Evolutionary conservation across 2,329 filamentous ascomycete species (phyloP).

Genomic region (Aspergillus arachidicola): DNA sequence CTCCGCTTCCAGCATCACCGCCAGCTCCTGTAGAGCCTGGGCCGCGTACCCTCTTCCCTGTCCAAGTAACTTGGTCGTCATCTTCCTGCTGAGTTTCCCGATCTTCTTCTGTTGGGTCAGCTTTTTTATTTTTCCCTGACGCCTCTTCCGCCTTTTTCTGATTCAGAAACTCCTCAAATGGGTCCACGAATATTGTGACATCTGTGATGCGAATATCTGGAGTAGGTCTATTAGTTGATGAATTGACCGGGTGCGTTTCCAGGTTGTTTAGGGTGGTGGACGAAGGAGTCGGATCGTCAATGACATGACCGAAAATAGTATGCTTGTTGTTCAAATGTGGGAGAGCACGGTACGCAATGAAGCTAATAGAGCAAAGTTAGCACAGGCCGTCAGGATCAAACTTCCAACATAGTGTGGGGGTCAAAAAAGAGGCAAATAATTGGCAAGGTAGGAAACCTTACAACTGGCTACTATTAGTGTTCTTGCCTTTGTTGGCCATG

Average conservation of each 20-base stretch:
- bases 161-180: slow-evolving; percentile 89
- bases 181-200: slow-evolving; percentile 85
- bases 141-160: slow-evolving; percentile 68
- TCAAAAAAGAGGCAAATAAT: background rate
- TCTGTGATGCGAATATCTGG: slow-evolving; percentile 80
- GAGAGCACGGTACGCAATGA: slow-evolving; percentile 83
- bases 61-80: slow-evolving; percentile 93
- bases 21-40: slow-evolving; percentile 61
- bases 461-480: slow-evolving; percentile 93
- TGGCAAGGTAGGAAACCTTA: slow-evolving; percentile 30
- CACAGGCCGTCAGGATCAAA: background rate
- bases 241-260: slow-evolving; percentile 75
- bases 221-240: slow-evolving; percentile 70
- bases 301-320: slow-evolving; percentile 89
- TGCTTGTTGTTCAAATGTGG: slow-evolving; percentile 93
- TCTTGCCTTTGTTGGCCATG: slow-evolving; percentile 99
- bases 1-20: slow-evolving; percentile 50
- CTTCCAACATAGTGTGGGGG: background rate
- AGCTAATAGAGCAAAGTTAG: slow-evolving; percentile 47
- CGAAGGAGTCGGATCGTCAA: slow-evolving; percentile 62
- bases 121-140: slow-evolving; percentile 43
- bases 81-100: slow-evolving; percentile 54
- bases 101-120: slow-evolving; percentile 27
- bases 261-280: slow-evolving; percentile 64
- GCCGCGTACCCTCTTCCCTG: slow-evolving; percentile 80